Base-by-base conservation (phyloP, 2,329 filamentous ascomycete genomes). In the Cladorrhinum sp. region DNA sequence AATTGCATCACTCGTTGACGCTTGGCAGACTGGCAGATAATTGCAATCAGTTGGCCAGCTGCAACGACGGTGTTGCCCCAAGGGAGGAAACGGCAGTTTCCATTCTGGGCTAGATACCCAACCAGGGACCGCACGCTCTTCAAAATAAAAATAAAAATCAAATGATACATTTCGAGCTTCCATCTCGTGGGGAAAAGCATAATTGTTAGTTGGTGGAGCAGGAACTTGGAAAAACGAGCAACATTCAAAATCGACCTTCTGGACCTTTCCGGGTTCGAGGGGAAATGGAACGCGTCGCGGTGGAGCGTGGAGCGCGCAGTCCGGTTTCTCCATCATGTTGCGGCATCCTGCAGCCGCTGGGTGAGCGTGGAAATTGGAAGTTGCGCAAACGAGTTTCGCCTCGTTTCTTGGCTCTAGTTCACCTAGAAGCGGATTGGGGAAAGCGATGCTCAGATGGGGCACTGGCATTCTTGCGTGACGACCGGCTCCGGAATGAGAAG, bases 361-460 rank as follows among this genome's bases (percentile, higher is more conserved):
- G 16, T 21, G 42, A 46, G 2, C n/a, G n/a, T 46, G 42, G 42
- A 18, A 46, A 18, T 55, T 55, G 30, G 20, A 51, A 23, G 51
- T 36, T 48, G 52, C 52, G 51, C 52, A 60, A 26, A 55, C 51
- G 12, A 55, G 30, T 36, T 28, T 57, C 46, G 53, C 55, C 52
- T 60, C 53, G 46, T 48, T 30, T 60, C 53, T 56, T 60, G 53
- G 53, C 51, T 46, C 23, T 55, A 20, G 56, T 28, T 55, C n/a
- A 20, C 42, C 18, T 46, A 55, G 28, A 57, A 56, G 28, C 58
- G 58, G 39, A 54, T 28, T 33, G 30, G 53, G 30, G 42, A 55
- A 57, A 54, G 26, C 18, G 28, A 49, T 20, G 26, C 50, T 18
- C 21, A 52, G 53, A 36, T 18, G 36, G 46, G 51, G 53, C 33